Evolutionary conservation across 192 early-diverging fungal species (phyloP), one percentile per base, ranked within the genome.

Genomic region (Geranomyces michiganensis): DNA sequence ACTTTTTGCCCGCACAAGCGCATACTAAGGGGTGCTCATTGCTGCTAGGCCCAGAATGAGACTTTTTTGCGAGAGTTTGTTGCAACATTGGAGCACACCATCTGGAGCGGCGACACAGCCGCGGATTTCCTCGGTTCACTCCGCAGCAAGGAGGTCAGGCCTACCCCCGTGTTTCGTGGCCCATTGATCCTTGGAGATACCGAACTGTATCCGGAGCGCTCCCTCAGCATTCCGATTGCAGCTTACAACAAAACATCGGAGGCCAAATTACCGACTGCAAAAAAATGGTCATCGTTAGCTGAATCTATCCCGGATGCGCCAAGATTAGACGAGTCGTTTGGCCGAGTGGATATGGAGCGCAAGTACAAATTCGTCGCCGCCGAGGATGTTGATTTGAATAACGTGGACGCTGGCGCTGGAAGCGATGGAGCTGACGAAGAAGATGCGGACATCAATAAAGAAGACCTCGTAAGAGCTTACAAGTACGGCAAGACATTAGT

Each of bases 401-500:
- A 41, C 36, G 36, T 41, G 10, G 36, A 56, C 10, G 27, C 58
- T 21, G 27, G 44, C 6, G 10, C 7, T 5, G 51, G 33, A 12
- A 61, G 46, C 3, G 36, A 10, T 10, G 36, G 5, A 41, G 5
- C 36, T 53, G 36, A 41, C 36, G 36, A 41, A 41, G 36, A 41
- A 10, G 36, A 41, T 41, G 36, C 36, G n/a, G 22, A 10, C 26
- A 1, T 45, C 27, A 12, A 33, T 33, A 77, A 79, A 59, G 79
- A 85, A 22, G 86, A 88, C 48, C 75, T 90, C 0, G 81, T 90
- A 26, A 79, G 79, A 44, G 91, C 86, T 0, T 91, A 91, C 73
- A 76, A 76, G 53, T 90, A 87, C 65, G 91, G 91, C 58, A 90
- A 88, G 63, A 86, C 83, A 4, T 71, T 89, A 13, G 82, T 92